Evolutionary conservation across 2,329 filamentous ascomycete species (phyloP).

Genomic region (Colletotrichum trifolii): DNA sequence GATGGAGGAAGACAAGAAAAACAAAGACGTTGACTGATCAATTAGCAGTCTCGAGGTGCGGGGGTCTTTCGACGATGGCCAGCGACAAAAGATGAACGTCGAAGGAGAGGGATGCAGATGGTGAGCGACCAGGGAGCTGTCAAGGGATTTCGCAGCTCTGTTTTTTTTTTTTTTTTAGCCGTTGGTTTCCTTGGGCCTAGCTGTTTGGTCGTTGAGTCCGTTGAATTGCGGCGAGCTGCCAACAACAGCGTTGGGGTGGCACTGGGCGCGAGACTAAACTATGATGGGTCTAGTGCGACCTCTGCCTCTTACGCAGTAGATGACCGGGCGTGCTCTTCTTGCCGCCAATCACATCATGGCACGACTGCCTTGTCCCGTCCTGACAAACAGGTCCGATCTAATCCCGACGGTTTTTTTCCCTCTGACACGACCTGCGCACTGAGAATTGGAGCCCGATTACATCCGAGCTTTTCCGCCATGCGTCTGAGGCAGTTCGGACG

Average conservation of each 20-base stretch:
- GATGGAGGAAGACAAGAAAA: not conserved
- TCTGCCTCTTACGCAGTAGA: constrained; percentile 4
- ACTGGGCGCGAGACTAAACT: constrained; percentile 20
- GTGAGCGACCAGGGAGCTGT: constrained; percentile 33
- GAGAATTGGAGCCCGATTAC: constrained; percentile 25
- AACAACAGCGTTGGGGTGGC: constrained; percentile 37
- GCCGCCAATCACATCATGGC: constrained; percentile 10
- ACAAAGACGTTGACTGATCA: not conserved
- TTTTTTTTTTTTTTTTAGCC: constrained; percentile 29
- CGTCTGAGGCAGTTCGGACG: too few relatives aligned
- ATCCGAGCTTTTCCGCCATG: constrained; percentile 14
- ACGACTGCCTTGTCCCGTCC: constrained; percentile 1
- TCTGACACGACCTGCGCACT: constrained; percentile 5
- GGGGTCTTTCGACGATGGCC: constrained; percentile 36
- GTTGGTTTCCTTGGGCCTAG: constrained; percentile 16
- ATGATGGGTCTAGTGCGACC: not conserved
- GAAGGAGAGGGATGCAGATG: constrained; percentile 33
- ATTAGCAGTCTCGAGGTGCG: constrained; percentile 19
- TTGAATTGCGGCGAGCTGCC: constrained; percentile 39
- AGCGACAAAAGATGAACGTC: constrained; percentile 33
- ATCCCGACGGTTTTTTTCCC: constrained; percentile 8
- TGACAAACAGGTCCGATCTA: not conserved
- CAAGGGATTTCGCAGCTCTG: constrained; percentile 38
- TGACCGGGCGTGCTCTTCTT: constrained; percentile 16
- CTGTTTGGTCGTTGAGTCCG: constrained; percentile 39